Evolutionary conservation across 2,329 filamentous ascomycete genomes (phyloP).

Genomic region (Pestalotiopsis sp.): DNA sequence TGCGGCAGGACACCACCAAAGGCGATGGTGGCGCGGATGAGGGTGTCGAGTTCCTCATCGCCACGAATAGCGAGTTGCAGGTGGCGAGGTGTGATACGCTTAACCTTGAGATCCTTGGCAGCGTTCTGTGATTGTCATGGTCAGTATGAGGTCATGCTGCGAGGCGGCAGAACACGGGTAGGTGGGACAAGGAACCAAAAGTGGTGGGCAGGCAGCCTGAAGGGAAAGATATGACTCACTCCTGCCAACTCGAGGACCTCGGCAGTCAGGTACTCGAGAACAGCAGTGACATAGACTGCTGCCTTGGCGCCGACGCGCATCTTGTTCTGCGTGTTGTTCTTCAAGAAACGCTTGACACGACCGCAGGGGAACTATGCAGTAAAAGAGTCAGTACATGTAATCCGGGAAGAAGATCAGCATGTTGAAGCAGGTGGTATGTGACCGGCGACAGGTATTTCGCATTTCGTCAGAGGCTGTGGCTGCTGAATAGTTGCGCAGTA

Average conservation of each 20-base stretch:
- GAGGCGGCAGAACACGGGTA: constrained; percentile 12
- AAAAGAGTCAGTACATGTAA: constrained; percentile 6
- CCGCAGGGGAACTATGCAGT: constrained; percentile 88
- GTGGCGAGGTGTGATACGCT: constrained; percentile 98
- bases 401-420: neutral
- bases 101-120: constrained; percentile 99
- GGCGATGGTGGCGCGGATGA: constrained; percentile 96
- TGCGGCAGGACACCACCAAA: constrained; percentile 98
- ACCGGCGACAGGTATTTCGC: neutral
- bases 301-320: constrained; percentile 99
- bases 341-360: constrained; percentile 99
- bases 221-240: constrained; percentile 50
- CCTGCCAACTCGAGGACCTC: constrained; percentile 98
- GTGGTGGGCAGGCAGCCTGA: constrained; percentile 2
- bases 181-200: neutral
- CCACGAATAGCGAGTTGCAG: constrained; percentile 97
- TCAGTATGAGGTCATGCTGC: constrained; percentile 11
- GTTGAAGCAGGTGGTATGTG: neutral
- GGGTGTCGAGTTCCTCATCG: constrained; percentile 95
- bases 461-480: neutral
- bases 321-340: constrained; percentile 99
- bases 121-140: constrained; percentile 66
- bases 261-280: constrained; percentile 96
- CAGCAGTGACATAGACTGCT: constrained; percentile 95
- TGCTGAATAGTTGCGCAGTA: neutral